These are phyloP conservation scores for Peltaster fructicola DNA, from an alignment of 2,329 filamentous ascomycete species.

Conservation along the genomic window DNA sequence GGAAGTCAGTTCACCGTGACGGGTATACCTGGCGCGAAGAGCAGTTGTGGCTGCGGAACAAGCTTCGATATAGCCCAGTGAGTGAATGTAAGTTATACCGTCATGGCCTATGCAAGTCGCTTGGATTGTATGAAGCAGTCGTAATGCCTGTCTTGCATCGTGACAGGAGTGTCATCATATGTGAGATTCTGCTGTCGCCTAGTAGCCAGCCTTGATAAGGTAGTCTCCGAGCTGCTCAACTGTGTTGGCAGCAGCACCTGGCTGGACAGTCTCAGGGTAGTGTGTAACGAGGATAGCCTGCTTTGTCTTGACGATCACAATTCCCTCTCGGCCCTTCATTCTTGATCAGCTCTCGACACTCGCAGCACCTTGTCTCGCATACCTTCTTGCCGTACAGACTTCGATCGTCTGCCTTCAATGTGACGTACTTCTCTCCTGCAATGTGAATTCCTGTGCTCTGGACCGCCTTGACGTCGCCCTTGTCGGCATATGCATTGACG, in stretches of 20 bases:
- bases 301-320: slow-evolving; percentile 70
- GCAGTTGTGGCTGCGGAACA: slow-evolving; percentile 91
- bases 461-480: slow-evolving; percentile 45
- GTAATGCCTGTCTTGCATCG: background rate
- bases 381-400: slow-evolving; percentile 80
- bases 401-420: slow-evolving; percentile 57
- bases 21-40: slow-evolving; percentile 79
- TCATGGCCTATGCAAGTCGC: background rate
- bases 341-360: background rate
- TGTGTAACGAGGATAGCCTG: slow-evolving; percentile 80
- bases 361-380: slow-evolving; percentile 8
- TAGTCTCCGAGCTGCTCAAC: slow-evolving; percentile 79
- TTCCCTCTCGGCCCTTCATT: slow-evolving; percentile 54
- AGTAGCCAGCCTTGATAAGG: slow-evolving; percentile 64
- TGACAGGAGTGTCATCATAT: background rate
- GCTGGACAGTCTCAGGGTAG: slow-evolving; percentile 57
- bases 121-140: background rate
- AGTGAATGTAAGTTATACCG: no score
- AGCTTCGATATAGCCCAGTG: slow-evolving; percentile 72
- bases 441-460: slow-evolving; percentile 59
- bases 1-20: slow-evolving; percentile 91
- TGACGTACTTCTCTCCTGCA: slow-evolving; percentile 59
- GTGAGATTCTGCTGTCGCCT: slow-evolving; percentile 5
- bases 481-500: slow-evolving; percentile 34
- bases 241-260: slow-evolving; percentile 57